phyloP scores from a whole-genome alignment of 1,139 yeast genomes.

The Eremothecium cymbalariae region DNA sequence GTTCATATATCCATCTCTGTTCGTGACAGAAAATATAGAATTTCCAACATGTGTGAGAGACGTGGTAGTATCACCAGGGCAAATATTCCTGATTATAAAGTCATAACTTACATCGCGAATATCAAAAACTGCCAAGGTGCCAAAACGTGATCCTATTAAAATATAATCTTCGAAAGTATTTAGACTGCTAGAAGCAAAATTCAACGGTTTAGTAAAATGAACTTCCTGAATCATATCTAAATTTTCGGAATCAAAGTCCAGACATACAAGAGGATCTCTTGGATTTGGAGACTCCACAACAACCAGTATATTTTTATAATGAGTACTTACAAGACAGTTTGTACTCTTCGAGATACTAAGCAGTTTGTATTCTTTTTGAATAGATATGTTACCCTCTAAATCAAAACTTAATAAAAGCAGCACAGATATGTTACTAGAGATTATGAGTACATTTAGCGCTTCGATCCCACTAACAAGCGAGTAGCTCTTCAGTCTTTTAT shows the following conservation, averaged over 20 bases:
- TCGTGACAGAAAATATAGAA: constrained; percentile 38
- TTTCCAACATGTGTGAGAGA: constrained; percentile 33
- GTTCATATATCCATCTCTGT: constrained; percentile 59
- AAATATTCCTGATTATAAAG: constrained; percentile 40
- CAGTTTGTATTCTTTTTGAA: constrained; percentile 15
- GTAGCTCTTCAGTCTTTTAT: constrained; percentile 38
- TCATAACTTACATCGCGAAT: constrained; percentile 26
- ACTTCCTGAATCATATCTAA: constrained; percentile 22
- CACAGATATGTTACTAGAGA: constrained; percentile 49
- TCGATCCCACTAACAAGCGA: constrained; percentile 45
- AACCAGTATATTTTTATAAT: constrained; percentile 31
- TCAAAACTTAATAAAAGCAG: constrained; percentile 41
- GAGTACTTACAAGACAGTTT: constrained; percentile 39
- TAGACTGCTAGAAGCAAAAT: constrained; percentile 56
- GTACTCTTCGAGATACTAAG: constrained; percentile 41
- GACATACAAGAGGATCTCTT: constrained; percentile 45
- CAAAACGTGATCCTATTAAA: constrained; percentile 64
- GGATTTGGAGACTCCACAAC: constrained; percentile 66
- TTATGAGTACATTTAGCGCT: constrained; percentile 36
- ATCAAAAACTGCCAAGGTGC: constrained; percentile 53
- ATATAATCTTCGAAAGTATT: constrained; percentile 39
- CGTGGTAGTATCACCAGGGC: constrained; percentile 71
- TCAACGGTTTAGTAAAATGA: constrained; percentile 34
- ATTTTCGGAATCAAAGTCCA: constrained; percentile 31
- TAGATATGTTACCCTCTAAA: constrained; percentile 16